Evolutionary conservation across 805 yeast genomes (phyloP).

Genomic region (Saccharomycopsis selenospora): DNA sequence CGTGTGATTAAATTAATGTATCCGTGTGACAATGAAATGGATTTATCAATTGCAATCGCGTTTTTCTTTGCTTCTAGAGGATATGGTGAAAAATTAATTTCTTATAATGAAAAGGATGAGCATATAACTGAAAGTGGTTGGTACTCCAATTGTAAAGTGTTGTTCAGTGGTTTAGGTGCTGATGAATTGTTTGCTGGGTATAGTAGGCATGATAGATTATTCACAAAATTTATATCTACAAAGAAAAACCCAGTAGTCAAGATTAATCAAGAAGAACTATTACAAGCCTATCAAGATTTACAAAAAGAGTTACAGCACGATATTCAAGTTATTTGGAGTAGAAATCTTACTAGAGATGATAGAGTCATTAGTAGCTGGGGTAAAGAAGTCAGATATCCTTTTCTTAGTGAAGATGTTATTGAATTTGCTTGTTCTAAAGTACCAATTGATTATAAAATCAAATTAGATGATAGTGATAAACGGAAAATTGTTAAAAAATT

Average conservation of each 20-base stretch:
- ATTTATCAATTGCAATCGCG: constrained; percentile 88
- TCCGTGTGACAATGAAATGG: constrained; percentile 92
- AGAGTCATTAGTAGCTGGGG: constrained; percentile 83
- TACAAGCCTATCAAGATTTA: constrained; percentile 38
- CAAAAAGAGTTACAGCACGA: constrained; percentile 59
- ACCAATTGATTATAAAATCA: constrained; percentile 41
- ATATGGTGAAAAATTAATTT: constrained; percentile 29
- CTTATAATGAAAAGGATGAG: neutral
- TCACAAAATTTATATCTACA: constrained; percentile 24
- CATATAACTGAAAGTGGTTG: constrained; percentile 27
- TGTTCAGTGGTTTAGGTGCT: constrained; percentile 92
- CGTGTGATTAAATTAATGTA: constrained; percentile 61
- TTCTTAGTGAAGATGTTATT: constrained; percentile 58
- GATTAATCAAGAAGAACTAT: constrained; percentile 17
- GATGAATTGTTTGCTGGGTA: constrained; percentile 97
- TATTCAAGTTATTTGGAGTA: constrained; percentile 60
- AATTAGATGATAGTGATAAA: constrained; percentile 4
- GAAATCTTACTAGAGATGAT: constrained; percentile 90
- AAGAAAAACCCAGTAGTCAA: neutral
- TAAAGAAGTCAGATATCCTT: constrained; percentile 85
- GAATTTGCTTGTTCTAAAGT: constrained; percentile 38
- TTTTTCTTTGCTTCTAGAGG: constrained; percentile 84
- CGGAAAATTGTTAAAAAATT: constrained; percentile 34
- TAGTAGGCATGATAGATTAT: constrained; percentile 64
- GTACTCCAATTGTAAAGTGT: constrained; percentile 52